Percentiles rank a stretch among this genome's conserved stretches.
These are phyloP conservation scores for Tillandsia leiboldiana DNA, from an alignment of 176 grass and related monocot genomes.

Conservation along the genomic window DNA sequence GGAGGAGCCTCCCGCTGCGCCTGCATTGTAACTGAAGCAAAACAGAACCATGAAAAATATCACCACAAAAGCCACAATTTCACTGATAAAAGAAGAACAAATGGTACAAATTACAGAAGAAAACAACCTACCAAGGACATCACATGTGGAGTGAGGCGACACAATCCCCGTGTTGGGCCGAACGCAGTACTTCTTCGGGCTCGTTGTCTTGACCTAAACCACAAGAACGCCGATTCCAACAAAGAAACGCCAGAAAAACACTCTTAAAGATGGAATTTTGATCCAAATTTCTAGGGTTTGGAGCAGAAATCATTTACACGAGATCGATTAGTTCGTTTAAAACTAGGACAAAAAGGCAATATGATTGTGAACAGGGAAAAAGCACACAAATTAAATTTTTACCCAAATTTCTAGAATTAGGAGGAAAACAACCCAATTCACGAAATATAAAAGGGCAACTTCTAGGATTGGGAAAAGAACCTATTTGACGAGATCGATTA, in stretches of 20 bases:
- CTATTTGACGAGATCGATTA: too few relatives aligned
- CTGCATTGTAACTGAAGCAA: constrained; percentile 65
- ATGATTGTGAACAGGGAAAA: too few relatives aligned
- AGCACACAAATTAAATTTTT: too few relatives aligned
- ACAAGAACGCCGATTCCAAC: neutral
- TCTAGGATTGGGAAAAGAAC: too few relatives aligned
- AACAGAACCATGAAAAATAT: constrained; percentile 4
- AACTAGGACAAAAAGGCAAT: too few relatives aligned
- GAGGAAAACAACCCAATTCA: too few relatives aligned
- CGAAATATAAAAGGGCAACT: too few relatives aligned
- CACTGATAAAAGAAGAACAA: neutral
- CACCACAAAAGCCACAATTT: neutral
- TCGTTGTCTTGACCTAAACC: constrained; percentile 77
- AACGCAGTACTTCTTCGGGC: constrained; percentile 69
- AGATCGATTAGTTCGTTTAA: neutral
- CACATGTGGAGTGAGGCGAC: constrained; percentile 47
- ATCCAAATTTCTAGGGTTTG: neutral
- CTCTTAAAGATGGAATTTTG: neutral
- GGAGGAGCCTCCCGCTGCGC: constrained; percentile 34
- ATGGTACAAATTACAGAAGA: neutral
- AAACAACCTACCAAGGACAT: constrained; percentile 53
- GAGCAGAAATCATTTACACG: neutral
- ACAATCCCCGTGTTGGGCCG: constrained; percentile 61
- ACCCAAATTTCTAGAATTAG: too few relatives aligned
- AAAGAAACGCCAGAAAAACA: neutral